Evolutionary conservation across 805 yeast genomes (phyloP), one percentile per base, ranked within the genome.

Genomic region (Saturnispora ahearnii): DNA sequence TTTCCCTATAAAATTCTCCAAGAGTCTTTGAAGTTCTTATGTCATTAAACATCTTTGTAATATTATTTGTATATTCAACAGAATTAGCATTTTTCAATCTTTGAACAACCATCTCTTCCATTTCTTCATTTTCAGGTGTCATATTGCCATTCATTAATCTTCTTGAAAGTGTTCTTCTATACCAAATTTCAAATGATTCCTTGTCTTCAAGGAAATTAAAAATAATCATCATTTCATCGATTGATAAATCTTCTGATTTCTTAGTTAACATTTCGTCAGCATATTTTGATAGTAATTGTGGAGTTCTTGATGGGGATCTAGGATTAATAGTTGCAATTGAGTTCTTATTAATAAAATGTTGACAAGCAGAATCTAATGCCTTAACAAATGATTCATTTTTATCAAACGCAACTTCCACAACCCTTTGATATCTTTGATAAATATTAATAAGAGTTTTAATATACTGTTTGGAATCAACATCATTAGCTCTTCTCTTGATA

Each of bases 31-130:
- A 87, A 3, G 91, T 78, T 58, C 84, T 78, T 73, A 93, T 87
- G 68, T 93, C 99, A 63, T 84, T 86, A 65, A 93, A 90, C 99
- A 93, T 93, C 59, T 89, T 87, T 22, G 96, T 86, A 66, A 93
- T 86, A 65, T 90, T 91, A 49, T 87, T 83, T 1, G 98, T 90
- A 65, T 91, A 93, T 62, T 93, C 98, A 63, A 83, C 74, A 18
- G 95, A 88, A 66, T 93, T 91, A 53, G 85, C 95, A 51, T 85
- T 84, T 64, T 89, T 95, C 56, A 93, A 75, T 59, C 86, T 79
- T 59, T 88, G 87, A 53, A 93, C 87, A 55, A 93, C 81, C 51
- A 78, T 69, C 57, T 87, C 91, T 69, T 93, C 99, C 55, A 81
- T 77, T 55, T 84, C 91, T 51, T 87, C 95, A 33, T 88, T 82